Percentiles rank a stretch among this genome's conserved stretches.
These are phyloP conservation scores for Gigaspora rosea DNA, from an alignment of 192 early-diverging fungal species.

Conservation along the genomic window DNA sequence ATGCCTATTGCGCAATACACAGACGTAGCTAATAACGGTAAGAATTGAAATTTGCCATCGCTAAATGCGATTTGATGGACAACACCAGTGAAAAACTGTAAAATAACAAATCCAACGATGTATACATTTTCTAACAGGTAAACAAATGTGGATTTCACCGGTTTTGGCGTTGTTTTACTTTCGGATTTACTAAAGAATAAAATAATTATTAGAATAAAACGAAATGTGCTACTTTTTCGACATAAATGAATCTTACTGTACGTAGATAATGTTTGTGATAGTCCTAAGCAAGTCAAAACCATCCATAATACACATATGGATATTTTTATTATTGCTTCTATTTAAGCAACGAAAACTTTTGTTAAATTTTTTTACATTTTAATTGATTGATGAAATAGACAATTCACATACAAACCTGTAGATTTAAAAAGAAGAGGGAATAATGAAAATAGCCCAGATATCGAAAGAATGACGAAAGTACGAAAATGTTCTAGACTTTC, in stretches of 20 bases:
- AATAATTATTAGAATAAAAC: constrained; percentile 10
- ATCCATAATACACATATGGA: constrained; percentile 47
- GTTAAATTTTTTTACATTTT: background rate
- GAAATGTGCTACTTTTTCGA: background rate
- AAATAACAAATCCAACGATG: constrained; percentile 50
- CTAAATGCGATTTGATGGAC: constrained; percentile 57
- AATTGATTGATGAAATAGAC: background rate
- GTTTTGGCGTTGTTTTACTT: background rate
- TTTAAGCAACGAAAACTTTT: background rate
- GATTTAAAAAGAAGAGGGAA: constrained; percentile 72
- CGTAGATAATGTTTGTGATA: constrained; percentile 40
- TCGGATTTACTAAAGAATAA: background rate
- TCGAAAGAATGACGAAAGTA: constrained; percentile 62
- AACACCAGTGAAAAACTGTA: constrained; percentile 60
- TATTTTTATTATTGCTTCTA: constrained; percentile 54
- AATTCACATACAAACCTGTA: constrained; percentile 49
- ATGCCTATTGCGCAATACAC: constrained; percentile 78
- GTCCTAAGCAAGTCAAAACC: constrained; percentile 38
- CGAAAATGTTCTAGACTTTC: constrained; percentile 53
- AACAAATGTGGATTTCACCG: constrained; percentile 11
- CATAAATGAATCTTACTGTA: background rate
- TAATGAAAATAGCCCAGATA: constrained; percentile 63
- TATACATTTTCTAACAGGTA: constrained; percentile 56
- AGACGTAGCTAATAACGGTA: constrained; percentile 81
- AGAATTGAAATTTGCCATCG: constrained; percentile 61